Base-by-base conservation (phyloP, 1,284 basidiomycete genomes). In the Ustilago trichophora region DNA sequence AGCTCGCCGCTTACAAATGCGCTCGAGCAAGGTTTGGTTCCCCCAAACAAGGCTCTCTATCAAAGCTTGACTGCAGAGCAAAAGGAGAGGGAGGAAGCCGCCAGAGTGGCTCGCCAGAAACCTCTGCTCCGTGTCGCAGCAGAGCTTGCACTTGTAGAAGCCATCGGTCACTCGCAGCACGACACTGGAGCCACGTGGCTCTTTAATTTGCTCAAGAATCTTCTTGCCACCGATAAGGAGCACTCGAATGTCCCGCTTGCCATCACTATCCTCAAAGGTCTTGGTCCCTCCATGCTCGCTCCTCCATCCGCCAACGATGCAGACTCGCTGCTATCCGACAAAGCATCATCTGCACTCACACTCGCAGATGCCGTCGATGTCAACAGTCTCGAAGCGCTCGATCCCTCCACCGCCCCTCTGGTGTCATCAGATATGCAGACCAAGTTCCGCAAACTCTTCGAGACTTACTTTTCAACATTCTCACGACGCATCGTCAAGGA, bases 391-490 rank as follows among this genome's bases (percentile, higher is more conserved):
- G 54, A 58, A 12, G 24, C 44, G 10, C 13, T 31, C 10, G 54
- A 66, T 22, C 50, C 42, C 0, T 24, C 52, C 6, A 36, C 18
- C 3, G 81, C 83, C 1, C 85, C 88, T 1, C 84, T 86, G 1
- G 62, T 97, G 6, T 89, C 92, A 71, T 87, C 87, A 62, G 91
- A 93, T 33, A 87, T 90, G 54, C 88, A 92, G 44, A 90, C 91
- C 74, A 88, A 91, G 47, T 95, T 98, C 84, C 91, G 90, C 81
- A 89, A 90, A 71, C 90, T 97, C 86, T 93, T 94, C 73, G 90
- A 92, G 81, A 89, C 89, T 1, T 98, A 98, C 82, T 98, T 94
- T 76, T 91, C 93, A 13, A 91, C 86, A 32, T 90, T 98, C 0
- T 87, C 89, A 75, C 95, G 93, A 83, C 93, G 95, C 75, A 86